These are phyloP conservation scores for Eutypella sp. DNA, from an alignment of 2,329 filamentous ascomycete species.

Conservation along the genomic window DNA sequence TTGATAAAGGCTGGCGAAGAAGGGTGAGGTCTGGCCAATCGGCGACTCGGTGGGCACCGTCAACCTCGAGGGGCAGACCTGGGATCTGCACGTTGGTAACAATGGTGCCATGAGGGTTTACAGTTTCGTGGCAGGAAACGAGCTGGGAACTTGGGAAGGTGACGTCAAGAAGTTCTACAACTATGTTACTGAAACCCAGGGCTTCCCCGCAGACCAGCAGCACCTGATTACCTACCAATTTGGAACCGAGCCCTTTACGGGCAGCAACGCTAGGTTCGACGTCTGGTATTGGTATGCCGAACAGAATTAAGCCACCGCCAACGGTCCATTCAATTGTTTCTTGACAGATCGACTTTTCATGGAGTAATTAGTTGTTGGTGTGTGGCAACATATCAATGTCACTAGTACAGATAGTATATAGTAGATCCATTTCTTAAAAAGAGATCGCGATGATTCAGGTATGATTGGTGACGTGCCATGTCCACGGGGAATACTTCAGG, in stretches of 20 bases:
- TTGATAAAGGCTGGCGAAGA: constrained; percentile 39
- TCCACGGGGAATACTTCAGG: too few relatives aligned
- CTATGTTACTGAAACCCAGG: constrained; percentile 41
- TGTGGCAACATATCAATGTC: too few relatives aligned
- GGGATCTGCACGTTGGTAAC: constrained; percentile 49
- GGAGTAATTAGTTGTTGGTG: too few relatives aligned
- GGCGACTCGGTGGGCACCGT: constrained; percentile 46
- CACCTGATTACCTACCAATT: constrained; percentile 22
- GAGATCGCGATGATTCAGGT: too few relatives aligned
- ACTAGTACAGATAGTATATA: too few relatives aligned
- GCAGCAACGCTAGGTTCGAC: constrained; percentile 3
- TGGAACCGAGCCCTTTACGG: constrained; percentile 21
- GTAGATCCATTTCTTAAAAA: too few relatives aligned
- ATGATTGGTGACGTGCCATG: too few relatives aligned
- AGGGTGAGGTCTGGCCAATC: constrained; percentile 50
- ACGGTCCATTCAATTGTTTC: too few relatives aligned
- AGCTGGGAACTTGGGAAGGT: constrained; percentile 44
- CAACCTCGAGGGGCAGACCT: constrained; percentile 44
- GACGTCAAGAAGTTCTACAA: constrained; percentile 50
- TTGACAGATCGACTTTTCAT: too few relatives aligned
- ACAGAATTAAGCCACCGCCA: constrained; percentile 17
- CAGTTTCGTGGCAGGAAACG: constrained; percentile 36
- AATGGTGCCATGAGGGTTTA: constrained; percentile 39
- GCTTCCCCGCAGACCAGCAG: constrained; percentile 28
- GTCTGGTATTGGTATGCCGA: constrained; percentile 6